These are phyloP conservation scores for Kazachstania psychrophila DNA, from an alignment of 805 yeast species.

Conservation along the genomic window DNA sequence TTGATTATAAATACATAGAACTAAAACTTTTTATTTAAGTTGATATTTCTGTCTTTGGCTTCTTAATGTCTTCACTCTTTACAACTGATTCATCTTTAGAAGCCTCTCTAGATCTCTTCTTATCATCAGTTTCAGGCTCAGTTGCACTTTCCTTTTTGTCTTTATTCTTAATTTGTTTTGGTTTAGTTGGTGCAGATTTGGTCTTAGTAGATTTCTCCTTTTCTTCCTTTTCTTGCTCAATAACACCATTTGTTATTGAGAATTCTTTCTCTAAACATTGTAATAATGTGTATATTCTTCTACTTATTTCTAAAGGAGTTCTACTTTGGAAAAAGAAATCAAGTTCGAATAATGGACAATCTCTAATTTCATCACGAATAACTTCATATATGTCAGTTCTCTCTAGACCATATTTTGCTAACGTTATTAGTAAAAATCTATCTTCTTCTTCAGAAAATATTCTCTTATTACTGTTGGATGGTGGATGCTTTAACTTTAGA, in stretches of 20 bases:
- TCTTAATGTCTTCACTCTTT: not conserved
- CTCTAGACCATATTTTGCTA: slow-evolving; percentile 74
- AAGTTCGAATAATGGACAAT: slow-evolving; percentile 70
- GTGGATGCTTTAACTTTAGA: slow-evolving; percentile 61
- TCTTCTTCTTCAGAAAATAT: slow-evolving; percentile 87
- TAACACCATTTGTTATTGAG: not conserved
- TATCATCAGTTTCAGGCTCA: not conserved
- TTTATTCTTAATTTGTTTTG: not conserved
- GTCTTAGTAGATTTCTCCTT: not conserved
- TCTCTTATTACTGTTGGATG: slow-evolving; percentile 43
- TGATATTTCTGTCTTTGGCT: not conserved
- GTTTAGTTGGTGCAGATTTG: not conserved
- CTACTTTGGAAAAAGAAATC: slow-evolving; percentile 86
- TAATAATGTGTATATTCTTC: slow-evolving; percentile 76
- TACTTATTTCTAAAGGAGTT: slow-evolving; percentile 64
- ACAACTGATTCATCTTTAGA: not conserved
- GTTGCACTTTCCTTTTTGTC: not conserved
- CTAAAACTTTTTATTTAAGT: too few species aligned
- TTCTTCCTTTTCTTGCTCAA: not conserved
- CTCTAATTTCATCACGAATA: slow-evolving; percentile 66
- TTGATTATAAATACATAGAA: not conserved
- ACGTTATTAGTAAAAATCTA: slow-evolving; percentile 70
- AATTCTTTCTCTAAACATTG: slow-evolving; percentile 64
- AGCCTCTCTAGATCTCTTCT: slow-evolving; percentile 3
- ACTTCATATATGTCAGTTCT: slow-evolving; percentile 69